Evolutionary conservation across 1,284 basidiomycete genomes (phyloP).

Genomic region (Cronartium quercuum): DNA sequence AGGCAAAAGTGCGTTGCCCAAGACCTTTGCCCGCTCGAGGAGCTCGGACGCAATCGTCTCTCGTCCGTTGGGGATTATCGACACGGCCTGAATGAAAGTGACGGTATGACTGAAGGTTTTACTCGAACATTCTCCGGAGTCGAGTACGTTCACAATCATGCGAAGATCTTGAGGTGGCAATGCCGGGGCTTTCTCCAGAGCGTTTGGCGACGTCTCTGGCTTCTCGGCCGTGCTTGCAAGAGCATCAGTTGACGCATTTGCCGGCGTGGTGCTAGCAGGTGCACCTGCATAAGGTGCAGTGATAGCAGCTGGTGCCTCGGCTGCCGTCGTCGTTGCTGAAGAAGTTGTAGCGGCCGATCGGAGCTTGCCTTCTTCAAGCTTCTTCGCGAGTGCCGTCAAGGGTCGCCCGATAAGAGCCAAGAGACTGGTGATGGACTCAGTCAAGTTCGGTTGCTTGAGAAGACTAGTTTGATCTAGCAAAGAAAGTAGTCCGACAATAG

Average conservation of each 20-base stretch:
- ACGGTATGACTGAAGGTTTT: slow-evolving; percentile 86
- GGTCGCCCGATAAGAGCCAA: slow-evolving; percentile 80
- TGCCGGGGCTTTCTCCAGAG: slow-evolving; percentile 61
- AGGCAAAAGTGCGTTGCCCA: slow-evolving; percentile 64
- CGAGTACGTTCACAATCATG: slow-evolving; percentile 86
- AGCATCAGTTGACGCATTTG: slow-evolving; percentile 8
- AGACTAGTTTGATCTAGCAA: slow-evolving; percentile 77
- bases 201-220: slow-evolving; percentile 38
- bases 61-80: slow-evolving; percentile 74
- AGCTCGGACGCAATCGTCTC: slow-evolving; percentile 81
- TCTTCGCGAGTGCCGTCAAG: slow-evolving; percentile 52
- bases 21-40: slow-evolving; percentile 72
- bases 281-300: slow-evolving; percentile 21
- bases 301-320: neutral
- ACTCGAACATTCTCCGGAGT: slow-evolving; percentile 87
- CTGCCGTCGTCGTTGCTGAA: neutral
- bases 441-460: slow-evolving; percentile 75
- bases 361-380: slow-evolving; percentile 30
- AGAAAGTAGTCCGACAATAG: slow-evolving; percentile 76
- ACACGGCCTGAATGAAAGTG: slow-evolving; percentile 79
- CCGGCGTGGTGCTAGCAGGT: slow-evolving; percentile 51
- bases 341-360: slow-evolving; percentile 7
- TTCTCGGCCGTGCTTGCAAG: slow-evolving; percentile 22
- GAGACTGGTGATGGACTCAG: slow-evolving; percentile 80
- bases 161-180: slow-evolving; percentile 73